phyloP scores from a whole-genome alignment of 1,139 yeast genomes.

The Pichia cactophila region DNA sequence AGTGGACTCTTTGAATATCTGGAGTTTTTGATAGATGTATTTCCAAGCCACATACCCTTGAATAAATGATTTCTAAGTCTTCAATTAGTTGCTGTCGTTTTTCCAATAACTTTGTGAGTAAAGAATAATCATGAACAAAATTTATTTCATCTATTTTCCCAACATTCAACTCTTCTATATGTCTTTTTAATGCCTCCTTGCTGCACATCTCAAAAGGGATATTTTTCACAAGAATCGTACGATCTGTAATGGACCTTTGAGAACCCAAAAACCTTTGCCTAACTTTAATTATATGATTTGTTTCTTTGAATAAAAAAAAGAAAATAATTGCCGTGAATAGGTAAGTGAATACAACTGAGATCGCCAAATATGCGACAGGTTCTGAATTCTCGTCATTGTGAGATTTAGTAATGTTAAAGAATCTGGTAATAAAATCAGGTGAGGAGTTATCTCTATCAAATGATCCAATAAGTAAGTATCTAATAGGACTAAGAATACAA shows the following conservation, averaged over 20 bases:
- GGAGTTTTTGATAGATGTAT: conserved; percentile 22
- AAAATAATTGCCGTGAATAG: conserved; percentile 68
- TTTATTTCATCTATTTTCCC: conserved; percentile 52
- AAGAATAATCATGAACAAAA: conserved; percentile 49
- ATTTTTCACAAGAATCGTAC: conserved; percentile 60
- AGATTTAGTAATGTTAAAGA: background rate
- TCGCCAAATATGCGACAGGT: conserved; percentile 42
- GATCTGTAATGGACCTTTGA: conserved; percentile 84
- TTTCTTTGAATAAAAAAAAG: conserved; percentile 57
- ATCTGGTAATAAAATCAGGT: conserved; percentile 1
- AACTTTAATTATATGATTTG: conserved; percentile 63
- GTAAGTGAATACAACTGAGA: conserved; percentile 82
- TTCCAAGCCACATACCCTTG: conserved; percentile 39
- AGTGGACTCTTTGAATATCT: conserved; percentile 11
- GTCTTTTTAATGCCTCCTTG: conserved; percentile 39
- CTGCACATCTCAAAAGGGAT: conserved; percentile 40
- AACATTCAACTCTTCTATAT: conserved; percentile 54
- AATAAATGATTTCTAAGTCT: conserved; percentile 39
- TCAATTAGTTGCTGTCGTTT: conserved; percentile 31
- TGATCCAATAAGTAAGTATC: conserved; percentile 64
- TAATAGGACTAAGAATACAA: conserved; percentile 61
- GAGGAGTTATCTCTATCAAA: conserved; percentile 43
- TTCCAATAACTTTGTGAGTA: conserved; percentile 37
- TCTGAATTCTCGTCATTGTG: conserved; percentile 18
- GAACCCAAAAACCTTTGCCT: conserved; percentile 82